Conservation (phyloP, 179 eudicot species). For the Amaranthus tricolor region DNA sequence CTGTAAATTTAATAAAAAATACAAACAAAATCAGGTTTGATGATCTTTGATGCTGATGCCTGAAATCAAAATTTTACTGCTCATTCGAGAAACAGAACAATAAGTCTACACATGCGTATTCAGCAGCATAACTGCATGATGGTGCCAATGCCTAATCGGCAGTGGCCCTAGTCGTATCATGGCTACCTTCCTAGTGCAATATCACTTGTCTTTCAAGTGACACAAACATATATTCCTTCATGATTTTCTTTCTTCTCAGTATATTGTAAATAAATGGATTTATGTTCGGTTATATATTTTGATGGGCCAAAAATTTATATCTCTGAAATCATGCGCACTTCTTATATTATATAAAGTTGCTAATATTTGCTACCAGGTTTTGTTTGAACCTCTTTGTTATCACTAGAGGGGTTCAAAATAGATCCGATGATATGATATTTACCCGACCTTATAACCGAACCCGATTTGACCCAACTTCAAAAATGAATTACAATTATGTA, state of each 20-base stretch:
- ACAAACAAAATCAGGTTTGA: neutral
- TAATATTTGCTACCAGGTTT: too few relatives aligned
- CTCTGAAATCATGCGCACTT: too few relatives aligned
- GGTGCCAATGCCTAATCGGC: neutral
- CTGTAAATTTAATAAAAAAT: conserved; percentile 24
- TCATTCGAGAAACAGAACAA: neutral
- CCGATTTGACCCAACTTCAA: too few relatives aligned
- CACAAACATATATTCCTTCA: neutral
- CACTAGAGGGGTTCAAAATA: too few relatives aligned
- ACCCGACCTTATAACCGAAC: too few relatives aligned
- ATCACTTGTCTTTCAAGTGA: neutral
- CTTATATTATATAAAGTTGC: too few relatives aligned
- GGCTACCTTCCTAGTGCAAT: neutral
- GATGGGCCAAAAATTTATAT: too few relatives aligned
- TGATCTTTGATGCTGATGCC: neutral
- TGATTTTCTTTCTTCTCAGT: too few relatives aligned
- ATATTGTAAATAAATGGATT: neutral
- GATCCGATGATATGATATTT: too few relatives aligned
- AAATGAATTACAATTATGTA: too few relatives aligned
- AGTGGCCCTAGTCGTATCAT: neutral
- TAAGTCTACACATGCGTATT: neutral
- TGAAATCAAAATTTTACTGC: neutral
- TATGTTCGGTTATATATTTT: too few relatives aligned
- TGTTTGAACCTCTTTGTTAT: too few relatives aligned
- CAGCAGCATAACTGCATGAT: neutral